phyloP scores from a whole-genome alignment of 495 filamentous ascomycete species.

The Penicillium roqueforti region DNA sequence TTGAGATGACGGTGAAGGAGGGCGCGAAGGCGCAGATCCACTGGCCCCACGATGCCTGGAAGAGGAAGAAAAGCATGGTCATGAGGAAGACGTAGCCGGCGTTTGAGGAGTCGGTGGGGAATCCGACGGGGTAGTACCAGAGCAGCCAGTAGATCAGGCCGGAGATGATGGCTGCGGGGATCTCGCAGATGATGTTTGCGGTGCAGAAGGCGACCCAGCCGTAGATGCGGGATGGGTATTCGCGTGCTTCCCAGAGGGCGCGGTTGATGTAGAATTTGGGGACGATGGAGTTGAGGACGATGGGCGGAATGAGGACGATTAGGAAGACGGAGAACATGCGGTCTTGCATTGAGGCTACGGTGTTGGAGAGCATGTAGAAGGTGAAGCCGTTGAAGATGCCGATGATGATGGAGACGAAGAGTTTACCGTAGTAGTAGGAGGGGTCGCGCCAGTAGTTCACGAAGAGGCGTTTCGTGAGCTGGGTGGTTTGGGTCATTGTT shows the following conservation, averaged over 20 bases:
- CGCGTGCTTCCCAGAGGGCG: constrained; percentile 69
- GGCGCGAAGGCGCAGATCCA: constrained; percentile 82
- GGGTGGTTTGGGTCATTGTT: constrained; percentile 51
- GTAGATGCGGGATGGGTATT: constrained; percentile 74
- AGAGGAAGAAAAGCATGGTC: constrained; percentile 76
- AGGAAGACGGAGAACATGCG: constrained; percentile 75
- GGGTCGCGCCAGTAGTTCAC: constrained; percentile 66
- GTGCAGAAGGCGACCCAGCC: constrained; percentile 80
- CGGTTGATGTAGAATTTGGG: constrained; percentile 81
- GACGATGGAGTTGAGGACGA: constrained; percentile 70
- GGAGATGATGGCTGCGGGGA: constrained; percentile 63
- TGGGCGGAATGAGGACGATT: constrained; percentile 69
- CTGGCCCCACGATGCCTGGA: constrained; percentile 74
- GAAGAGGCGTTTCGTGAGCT: constrained; percentile 64
- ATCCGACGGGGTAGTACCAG: constrained; percentile 77
- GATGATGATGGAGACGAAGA: constrained; percentile 65
- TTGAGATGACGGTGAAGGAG: constrained; percentile 74
- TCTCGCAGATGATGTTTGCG: constrained; percentile 70
- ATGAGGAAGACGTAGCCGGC: constrained; percentile 84
- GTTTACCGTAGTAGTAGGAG: constrained; percentile 71
- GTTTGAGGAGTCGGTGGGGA: constrained; percentile 57
- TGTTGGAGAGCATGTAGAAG: constrained; percentile 70
- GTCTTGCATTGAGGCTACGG: constrained; percentile 68
- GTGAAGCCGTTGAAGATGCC: constrained; percentile 81
- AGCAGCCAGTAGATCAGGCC: constrained; percentile 66